Evolutionary conservation across 768 basidiomycete species (phyloP).

Genomic region (Suillus decipiens): DNA sequence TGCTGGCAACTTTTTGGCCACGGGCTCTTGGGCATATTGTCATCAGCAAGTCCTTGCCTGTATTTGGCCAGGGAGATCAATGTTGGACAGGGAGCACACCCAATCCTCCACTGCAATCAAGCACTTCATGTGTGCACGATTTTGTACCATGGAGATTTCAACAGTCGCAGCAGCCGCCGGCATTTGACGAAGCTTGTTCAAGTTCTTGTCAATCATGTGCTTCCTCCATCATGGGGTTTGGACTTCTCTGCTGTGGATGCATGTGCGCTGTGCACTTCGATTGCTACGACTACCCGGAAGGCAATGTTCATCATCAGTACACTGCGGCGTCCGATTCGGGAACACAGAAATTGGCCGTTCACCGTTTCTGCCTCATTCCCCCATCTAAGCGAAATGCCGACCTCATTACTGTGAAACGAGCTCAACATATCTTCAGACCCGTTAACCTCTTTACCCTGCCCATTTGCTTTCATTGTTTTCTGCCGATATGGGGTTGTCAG

Average conservation of each 20-base stretch:
- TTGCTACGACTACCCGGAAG: constrained; percentile 74
- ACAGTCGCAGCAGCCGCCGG: constrained; percentile 22
- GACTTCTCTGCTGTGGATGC: constrained; percentile 71
- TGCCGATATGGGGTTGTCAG: constrained; percentile 80
- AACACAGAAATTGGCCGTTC: constrained; percentile 59
- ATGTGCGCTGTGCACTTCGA: constrained; percentile 71
- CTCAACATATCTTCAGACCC: constrained; percentile 52
- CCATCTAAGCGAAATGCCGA: constrained; percentile 30
- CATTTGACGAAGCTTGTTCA: constrained; percentile 37
- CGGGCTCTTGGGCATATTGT: constrained; percentile 65
- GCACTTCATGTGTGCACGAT: constrained; percentile 45
- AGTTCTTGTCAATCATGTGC: constrained; percentile 59
- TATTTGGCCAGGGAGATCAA: constrained; percentile 25
- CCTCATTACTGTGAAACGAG: constrained; percentile 24
- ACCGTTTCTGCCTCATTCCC: constrained; percentile 57
- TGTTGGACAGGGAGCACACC: constrained; percentile 8
- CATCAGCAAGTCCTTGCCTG: constrained; percentile 54
- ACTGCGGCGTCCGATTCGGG: constrained; percentile 42
- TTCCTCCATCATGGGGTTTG: constrained; percentile 61
- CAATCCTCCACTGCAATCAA: constrained; percentile 34
- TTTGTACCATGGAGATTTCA: constrained; percentile 71
- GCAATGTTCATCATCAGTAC: constrained; percentile 60
- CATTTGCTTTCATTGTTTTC: constrained; percentile 65
- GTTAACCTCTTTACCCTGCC: constrained; percentile 74
- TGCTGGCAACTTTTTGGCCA: constrained; percentile 69